Evolutionary conservation across 2,329 filamentous ascomycete genomes (phyloP), one percentile per base, ranked within the genome.

Genomic region (Aspergillus sojae): DNA sequence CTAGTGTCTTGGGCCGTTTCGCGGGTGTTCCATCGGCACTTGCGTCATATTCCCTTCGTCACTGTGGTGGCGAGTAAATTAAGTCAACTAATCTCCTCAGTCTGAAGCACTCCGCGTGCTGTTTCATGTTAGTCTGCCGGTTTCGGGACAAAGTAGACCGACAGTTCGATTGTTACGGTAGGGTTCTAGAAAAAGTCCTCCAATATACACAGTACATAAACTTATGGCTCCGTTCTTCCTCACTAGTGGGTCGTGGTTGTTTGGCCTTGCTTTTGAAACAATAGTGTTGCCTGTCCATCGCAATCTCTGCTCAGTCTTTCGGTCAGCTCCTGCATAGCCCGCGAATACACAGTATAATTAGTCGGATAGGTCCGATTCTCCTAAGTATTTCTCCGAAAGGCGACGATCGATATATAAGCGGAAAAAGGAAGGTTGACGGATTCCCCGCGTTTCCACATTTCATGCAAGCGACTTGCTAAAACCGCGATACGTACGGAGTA

Each of bases 1-100:
- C 45, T 59, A 59, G 23, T 39, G 28, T 26, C 19, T 46, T 59
- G 52, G 52, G 14, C n/a, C 23, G 50, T 34, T 32, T 53, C 50
- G 30, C 50, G 28, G 50, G 1, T 53, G 50, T 23, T 14, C 9
- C 30, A 36, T 54, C 52, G 52, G 52, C 21, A 54, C 19, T 36
- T 54, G 19, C 30, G 32, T 34, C 52, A 54, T 34, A 23, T 46
- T 46, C 43, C 1, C 1, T 28, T 30, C 14, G 36, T 34, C 52
- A 21, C 19, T 36, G 6, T 36, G 52, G 30, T 36, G 21, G 26
- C 23, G 16, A 52, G 26, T 30, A 28, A 52, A 30, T 52, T 52
- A 16, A 16, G 5, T 28, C 5, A 28, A 28, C 5, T 28, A 28
- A 28, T 19, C 16, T 19, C 10, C 48, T 26, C 7, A 30, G 48